Base-by-base conservation (phyloP, 306 rosid genomes). In the Myrica gale region DNA sequence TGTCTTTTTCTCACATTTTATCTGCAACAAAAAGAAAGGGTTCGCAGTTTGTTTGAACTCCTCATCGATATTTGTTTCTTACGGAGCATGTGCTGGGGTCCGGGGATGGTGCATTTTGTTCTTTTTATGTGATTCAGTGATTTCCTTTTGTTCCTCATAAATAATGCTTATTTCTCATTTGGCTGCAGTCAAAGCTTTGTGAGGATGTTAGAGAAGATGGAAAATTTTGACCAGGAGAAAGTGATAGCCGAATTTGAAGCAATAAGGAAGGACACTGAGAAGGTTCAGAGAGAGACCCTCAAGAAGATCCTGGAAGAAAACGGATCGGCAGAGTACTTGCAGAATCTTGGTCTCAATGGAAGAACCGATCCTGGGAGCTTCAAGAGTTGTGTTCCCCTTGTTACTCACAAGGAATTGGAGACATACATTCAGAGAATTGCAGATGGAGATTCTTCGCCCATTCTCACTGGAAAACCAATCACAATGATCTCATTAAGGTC, bases 391-490 rank as follows among this genome's bases (percentile, higher is more conserved):
- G 90, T 96, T 54, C 99, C 99, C 0, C 75, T 96, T 19, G 96
- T 82, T 47, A 83, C 90, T 46, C 97, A 96, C 80, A 61, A 74
- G 17, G 96, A 92, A 1, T 69, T 96, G 85, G 94, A 92, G 43
- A 84, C 92, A 55, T 88, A 84, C 68, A 90, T 92, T 79, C 78
- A 70, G 71, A 90, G 92, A 84, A 89, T 96, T 8, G 83, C 78
- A 0, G 97, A 90, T 56, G 98, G 97, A 0, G 94, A 88, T 58
- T 10, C 54, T 76, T 84, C 92, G 47, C 81, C 93, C 1, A 77
- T 96, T 72, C 97, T 96, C 82, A 96, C 99, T 9, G 87, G 85
- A 81, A 92, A 87, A 67, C 96, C 97, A 26, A 89, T 96, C 88
- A 84, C 86, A 55, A 75, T 88, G 17, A 81, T 96, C 81, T 96